These are phyloP conservation scores for Neonectria hederae DNA, from an alignment of 2,329 filamentous ascomycete genomes.

Conservation along the genomic window DNA sequence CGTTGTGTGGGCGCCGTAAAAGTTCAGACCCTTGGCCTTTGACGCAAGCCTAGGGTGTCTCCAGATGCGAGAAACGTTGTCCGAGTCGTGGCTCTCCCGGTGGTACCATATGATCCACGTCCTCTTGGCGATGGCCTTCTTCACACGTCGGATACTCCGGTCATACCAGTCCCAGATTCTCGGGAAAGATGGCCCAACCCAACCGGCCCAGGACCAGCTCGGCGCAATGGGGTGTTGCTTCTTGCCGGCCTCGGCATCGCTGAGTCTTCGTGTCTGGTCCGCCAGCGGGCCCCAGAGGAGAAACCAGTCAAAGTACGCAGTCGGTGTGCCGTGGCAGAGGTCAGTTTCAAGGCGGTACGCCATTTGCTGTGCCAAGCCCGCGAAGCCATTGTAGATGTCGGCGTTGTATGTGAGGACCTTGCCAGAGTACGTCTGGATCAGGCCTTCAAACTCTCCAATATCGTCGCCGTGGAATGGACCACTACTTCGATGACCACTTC, in stretches of 20 bases:
- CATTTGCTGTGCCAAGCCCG: not conserved
- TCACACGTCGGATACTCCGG: not conserved
- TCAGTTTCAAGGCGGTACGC: not conserved
- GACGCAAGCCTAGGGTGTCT: not conserved
- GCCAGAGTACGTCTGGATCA: not conserved
- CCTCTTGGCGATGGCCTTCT: not conserved
- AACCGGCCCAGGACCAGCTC: not conserved
- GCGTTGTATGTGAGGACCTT: not conserved
- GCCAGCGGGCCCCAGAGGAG: not conserved
- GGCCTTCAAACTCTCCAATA: not conserved
- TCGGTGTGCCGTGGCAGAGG: not conserved
- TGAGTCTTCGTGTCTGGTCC: not conserved
- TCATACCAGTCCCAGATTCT: not conserved
- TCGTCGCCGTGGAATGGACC: not conserved
- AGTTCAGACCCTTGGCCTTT: not conserved
- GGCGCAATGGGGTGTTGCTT: not conserved
- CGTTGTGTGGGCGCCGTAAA: not conserved
- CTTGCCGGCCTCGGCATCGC: not conserved
- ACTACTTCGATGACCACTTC: not conserved
- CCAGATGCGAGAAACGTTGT: not conserved
- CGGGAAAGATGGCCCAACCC: not conserved
- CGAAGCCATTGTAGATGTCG: not conserved
- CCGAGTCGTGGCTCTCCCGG: not conserved
- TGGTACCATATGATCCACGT: not conserved
- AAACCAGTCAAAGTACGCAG: not conserved